Base-by-base conservation (phyloP, 495 filamentous ascomycete genomes). In the Penicillium manginii region DNA sequence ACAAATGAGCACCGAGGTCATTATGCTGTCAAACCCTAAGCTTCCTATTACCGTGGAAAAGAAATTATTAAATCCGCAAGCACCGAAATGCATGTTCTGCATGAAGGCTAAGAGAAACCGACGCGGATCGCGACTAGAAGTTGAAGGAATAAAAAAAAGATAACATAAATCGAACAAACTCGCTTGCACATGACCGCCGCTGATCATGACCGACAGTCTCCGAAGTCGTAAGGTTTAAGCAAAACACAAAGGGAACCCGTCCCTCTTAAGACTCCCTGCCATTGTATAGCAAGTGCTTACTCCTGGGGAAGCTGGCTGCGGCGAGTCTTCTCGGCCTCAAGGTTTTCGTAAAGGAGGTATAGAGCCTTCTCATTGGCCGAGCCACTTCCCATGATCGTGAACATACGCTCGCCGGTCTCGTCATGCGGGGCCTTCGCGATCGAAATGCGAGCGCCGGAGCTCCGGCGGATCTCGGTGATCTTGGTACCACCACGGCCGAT, bases 401-500 rank as follows among this genome's bases (percentile, higher is more conserved):
- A 98, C 94, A 98, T 98, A 67, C 94, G 87, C 83, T 98, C 94
- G 52, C 94, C 94, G 47, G 91, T 93, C 55, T 98, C 96, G 63
- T 98, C 94, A 65, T 98, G 94, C 32, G 96, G 92, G 21, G 92
- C 91, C 82, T 98, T 98, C 62, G 94, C 94, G 72, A 98, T 98
- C 57, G 92, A 97, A 78, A 98, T 98, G 61, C 92, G 88, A 54
- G 94, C 94, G 54, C 93, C 93, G 61, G 94, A 98, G 55, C 86
- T 92, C 77, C 96, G 92, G 67, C 94, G 88, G 65, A 98, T 98
- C 76, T 98, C 94, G 68, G 90, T 96, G 69, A 98, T 98, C 84
- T 98, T 98, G 80, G 83, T 90, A 54, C 94, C 94, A 43, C 79
- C 91, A 54, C 92, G 88, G 57, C 94, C 94, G 72, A 98, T 98